phyloP scores from a whole-genome alignment of 345 rosid genomes.

The Gossypium australe region DNA sequence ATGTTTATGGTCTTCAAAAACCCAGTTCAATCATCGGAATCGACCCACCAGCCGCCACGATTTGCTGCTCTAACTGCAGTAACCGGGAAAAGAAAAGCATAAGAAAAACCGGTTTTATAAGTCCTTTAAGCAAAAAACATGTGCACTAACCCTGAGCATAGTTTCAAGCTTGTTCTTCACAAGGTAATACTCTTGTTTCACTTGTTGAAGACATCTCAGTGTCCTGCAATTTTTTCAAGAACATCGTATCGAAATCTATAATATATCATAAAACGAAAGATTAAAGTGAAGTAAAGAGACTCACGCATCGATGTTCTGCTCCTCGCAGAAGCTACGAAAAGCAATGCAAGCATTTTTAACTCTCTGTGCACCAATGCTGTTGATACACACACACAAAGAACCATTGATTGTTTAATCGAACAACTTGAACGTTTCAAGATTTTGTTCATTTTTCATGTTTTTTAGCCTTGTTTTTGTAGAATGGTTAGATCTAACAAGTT shows the following conservation, averaged over 20 bases:
- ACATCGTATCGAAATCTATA: not conserved
- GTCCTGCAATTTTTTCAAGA: slow-evolving; percentile 40
- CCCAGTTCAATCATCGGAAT: slow-evolving; percentile 47
- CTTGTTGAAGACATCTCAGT: slow-evolving; percentile 74
- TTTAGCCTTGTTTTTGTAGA: not conserved
- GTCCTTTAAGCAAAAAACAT: not conserved
- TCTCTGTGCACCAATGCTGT: slow-evolving; percentile 93
- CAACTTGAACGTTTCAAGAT: not conserved
- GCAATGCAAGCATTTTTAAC: slow-evolving; percentile 75
- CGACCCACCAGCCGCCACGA: slow-evolving; percentile 82
- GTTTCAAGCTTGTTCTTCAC: slow-evolving; percentile 77
- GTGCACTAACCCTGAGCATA: slow-evolving; percentile 53
- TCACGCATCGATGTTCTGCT: slow-evolving; percentile 70
- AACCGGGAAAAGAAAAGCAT: not conserved
- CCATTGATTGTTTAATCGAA: slow-evolving; percentile 14
- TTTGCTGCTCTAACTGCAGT: slow-evolving; percentile 83
- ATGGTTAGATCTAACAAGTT: slow-evolving; percentile 15
- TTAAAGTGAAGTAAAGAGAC: slow-evolving; percentile 15
- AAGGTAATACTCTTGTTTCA: slow-evolving; percentile 69
- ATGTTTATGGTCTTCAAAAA: slow-evolving; percentile 26
- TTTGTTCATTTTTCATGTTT: not conserved
- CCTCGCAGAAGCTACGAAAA: slow-evolving; percentile 78
- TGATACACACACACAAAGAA: slow-evolving; percentile 11
- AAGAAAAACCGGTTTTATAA: not conserved
- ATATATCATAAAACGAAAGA: not conserved